These are phyloP conservation scores for Candida koratica DNA, from an alignment of 805 yeast species.

Conservation along the genomic window DNA sequence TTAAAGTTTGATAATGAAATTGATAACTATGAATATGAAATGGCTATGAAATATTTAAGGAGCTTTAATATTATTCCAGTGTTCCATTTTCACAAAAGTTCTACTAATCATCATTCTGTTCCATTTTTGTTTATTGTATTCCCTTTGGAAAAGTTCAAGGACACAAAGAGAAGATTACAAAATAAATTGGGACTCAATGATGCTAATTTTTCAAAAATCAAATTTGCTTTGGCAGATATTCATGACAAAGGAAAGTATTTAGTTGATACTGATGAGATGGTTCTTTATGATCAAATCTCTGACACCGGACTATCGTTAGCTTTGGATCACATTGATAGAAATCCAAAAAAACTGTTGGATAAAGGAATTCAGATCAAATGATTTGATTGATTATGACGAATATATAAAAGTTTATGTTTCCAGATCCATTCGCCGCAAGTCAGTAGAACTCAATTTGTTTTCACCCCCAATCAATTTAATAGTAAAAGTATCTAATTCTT, in stretches of 20 bases:
- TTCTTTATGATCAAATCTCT: constrained; percentile 49
- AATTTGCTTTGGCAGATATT: constrained; percentile 52
- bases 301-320: constrained; percentile 45
- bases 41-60: constrained; percentile 23
- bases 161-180: constrained; percentile 65
- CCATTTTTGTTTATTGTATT: constrained; percentile 76
- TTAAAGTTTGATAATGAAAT: constrained; percentile 23
- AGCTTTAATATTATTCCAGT: constrained; percentile 54
- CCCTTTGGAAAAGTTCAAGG: constrained; percentile 60
- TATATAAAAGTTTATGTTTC: no score
- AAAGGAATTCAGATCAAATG: constrained; percentile 42
- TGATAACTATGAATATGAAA: constrained; percentile 21
- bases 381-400: no score
- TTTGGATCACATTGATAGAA: constrained; percentile 83
- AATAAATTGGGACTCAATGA: constrained; percentile 70
- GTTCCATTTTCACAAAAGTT: constrained; percentile 71
- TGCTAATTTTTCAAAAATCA: constrained; percentile 74
- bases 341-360: constrained; percentile 42
- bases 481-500: constrained; percentile 34
- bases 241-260: constrained; percentile 42
- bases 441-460: constrained; percentile 83
- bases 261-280: constrained; percentile 50
- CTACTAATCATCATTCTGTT: constrained; percentile 67
- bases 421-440: constrained; percentile 41
- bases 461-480: constrained; percentile 57